Evolutionary conservation across 495 filamentous ascomycete genomes (phyloP).

Genomic region (Aspergillus saccharolyticus): DNA sequence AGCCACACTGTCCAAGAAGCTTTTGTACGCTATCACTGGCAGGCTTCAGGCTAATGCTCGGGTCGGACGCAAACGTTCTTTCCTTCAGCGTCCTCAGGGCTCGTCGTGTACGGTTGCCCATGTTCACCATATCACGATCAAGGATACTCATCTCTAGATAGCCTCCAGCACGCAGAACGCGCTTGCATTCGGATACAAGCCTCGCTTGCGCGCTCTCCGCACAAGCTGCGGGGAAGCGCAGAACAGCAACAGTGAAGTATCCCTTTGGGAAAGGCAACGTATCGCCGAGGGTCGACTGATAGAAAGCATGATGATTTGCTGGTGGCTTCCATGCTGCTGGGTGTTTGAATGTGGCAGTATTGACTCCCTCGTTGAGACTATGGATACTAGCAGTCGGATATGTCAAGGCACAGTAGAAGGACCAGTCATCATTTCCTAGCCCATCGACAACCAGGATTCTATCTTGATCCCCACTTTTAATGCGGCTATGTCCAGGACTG

Average conservation of each 20-base stretch:
- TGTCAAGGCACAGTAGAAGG: slow-evolving; percentile 90
- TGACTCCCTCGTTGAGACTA: slow-evolving; percentile 48
- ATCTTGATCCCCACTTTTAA: slow-evolving; percentile 56
- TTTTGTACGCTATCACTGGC: slow-evolving; percentile 74
- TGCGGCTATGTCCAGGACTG: slow-evolving; percentile 79
- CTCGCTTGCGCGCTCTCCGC: slow-evolving; percentile 71
- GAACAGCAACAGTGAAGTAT: slow-evolving; percentile 78
- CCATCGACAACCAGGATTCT: slow-evolving; percentile 86
- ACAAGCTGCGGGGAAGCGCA: slow-evolving; percentile 78
- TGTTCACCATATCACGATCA: slow-evolving; percentile 81
- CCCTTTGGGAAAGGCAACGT: slow-evolving; percentile 84
- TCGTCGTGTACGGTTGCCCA: slow-evolving; percentile 70
- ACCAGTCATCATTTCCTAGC: slow-evolving; percentile 91
- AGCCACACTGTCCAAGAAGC: slow-evolving; percentile 71
- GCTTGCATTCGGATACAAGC: slow-evolving; percentile 80
- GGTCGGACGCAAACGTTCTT: slow-evolving; percentile 58
- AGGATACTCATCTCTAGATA: slow-evolving; percentile 83
- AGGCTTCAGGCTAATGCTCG: slow-evolving; percentile 63
- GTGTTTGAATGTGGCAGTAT: slow-evolving; percentile 31
- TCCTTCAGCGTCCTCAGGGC: slow-evolving; percentile 76
- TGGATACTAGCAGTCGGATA: slow-evolving; percentile 84
- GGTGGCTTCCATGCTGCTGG: slow-evolving; percentile 54
- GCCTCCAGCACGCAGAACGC: slow-evolving; percentile 84
- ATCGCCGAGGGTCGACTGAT: slow-evolving; percentile 59
- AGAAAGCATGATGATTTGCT: slow-evolving; percentile 80